Base-by-base conservation (phyloP, 2,329 filamentous ascomycete species). In the Huntiella savannae region DNA sequence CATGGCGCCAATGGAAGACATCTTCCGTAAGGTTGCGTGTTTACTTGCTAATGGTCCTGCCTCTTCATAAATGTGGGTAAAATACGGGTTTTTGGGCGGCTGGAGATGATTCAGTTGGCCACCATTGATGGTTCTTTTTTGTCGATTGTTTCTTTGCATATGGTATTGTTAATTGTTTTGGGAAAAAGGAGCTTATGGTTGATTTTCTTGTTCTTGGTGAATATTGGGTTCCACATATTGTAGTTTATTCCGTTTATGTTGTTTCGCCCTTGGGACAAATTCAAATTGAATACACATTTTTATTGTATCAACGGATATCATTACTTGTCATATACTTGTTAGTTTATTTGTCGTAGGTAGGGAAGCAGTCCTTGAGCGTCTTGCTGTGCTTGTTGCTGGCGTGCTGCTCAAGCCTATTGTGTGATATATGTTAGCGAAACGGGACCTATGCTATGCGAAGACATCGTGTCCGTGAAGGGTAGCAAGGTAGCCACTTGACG, bases 301-400 rank as follows among this genome's bases (percentile, higher is more conserved):
- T 28, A 28, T 28, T 28, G 22, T 28, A 28, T 28, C 22, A 28
- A 28, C 22, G 22, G 22, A 28, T 28, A 28, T 28, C 22, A 28
- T 28, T 28, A 28, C 6, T 28, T 28, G 22, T 3, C 22, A 28
- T 28, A 10, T 13, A 4, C n/a, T 13, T 22, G 17, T 13, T 41
- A 6, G 33, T n/a, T 48, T 46, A 49, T 46, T 49, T 49, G 13
- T 37, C 40, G 32, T 49, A 46, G 32, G n/a, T 61, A 13, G 77
- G 77, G 63, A 87, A 87, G 64, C 82, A 86, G 37, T 83, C 79
- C 43, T 68, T 59, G 22, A 83, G 66, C 37, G 69, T 68, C 67
- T 84, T 83, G 66, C 64, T 77, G 66, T 87, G 82, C 69, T 84
- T 85, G 64, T 84, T 84, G 52, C 63, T 59, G 51, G 81, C 79